These are phyloP conservation scores for Claviceps pazoutovae DNA, from an alignment of 2,329 filamentous ascomycete genomes.

Conservation along the genomic window DNA sequence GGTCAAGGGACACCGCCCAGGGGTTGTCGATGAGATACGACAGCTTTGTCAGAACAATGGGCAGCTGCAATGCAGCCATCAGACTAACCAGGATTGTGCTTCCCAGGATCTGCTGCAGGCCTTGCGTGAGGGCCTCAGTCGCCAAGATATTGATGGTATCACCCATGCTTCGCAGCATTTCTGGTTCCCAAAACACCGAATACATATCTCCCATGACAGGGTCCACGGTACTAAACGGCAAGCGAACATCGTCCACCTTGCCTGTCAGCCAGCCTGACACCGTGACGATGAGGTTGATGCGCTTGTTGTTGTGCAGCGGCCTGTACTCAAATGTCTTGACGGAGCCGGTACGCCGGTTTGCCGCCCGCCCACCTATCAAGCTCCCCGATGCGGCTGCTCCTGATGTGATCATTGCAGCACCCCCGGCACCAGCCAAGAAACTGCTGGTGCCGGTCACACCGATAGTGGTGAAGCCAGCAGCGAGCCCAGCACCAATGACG, in stretches of 20 bases:
- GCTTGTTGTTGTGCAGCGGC: slow-evolving; percentile 93
- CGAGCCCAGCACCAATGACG: slow-evolving; percentile 84
- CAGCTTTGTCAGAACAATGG: slow-evolving; percentile 82
- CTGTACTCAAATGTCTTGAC: slow-evolving; percentile 96
- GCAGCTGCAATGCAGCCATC: slow-evolving; percentile 88
- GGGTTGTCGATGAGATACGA: slow-evolving; percentile 96
- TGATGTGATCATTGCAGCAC: slow-evolving; percentile 87
- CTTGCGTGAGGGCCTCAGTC: slow-evolving; percentile 93
- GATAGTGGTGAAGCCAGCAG: slow-evolving; percentile 88
- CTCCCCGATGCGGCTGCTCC: slow-evolving; percentile 75
- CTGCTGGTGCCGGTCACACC: slow-evolving; percentile 78
- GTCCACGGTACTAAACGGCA: slow-evolving; percentile 93
- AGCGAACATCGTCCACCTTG: slow-evolving; percentile 87
- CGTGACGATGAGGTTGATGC: slow-evolving; percentile 88
- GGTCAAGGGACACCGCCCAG: slow-evolving; percentile 90
- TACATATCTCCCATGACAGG: slow-evolving; percentile 98
- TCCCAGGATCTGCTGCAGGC: slow-evolving; percentile 85
- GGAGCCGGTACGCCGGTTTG: slow-evolving; percentile 74
- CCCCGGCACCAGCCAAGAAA: slow-evolving; percentile 83
- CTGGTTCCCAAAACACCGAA: slow-evolving; percentile 92
- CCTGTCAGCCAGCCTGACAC: slow-evolving; percentile 98
- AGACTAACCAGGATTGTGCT: slow-evolving; percentile 77
- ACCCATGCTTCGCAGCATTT: slow-evolving; percentile 96
- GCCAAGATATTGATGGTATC: slow-evolving; percentile 97
- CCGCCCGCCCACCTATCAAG: slow-evolving; percentile 73